A percentile compares a stretch with the other conserved stretches of the same genome.
These are phyloP conservation scores for Marsdenia floribunda DNA, from an alignment of 257 asterid species.

Conservation along the genomic window DNA sequence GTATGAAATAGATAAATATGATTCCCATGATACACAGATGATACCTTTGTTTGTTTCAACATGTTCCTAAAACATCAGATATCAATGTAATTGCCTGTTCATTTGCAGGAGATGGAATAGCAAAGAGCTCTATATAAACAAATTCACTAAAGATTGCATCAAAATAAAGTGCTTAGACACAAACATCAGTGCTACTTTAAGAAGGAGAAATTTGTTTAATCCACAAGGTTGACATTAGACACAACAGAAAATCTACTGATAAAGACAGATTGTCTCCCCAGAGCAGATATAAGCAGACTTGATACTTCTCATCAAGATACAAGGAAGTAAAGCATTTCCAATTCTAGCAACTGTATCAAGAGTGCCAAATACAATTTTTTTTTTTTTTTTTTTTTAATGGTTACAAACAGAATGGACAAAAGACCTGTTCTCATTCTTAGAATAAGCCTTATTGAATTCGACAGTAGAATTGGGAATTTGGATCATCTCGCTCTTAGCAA, in stretches of 20 bases:
- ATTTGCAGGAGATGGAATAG: constrained; percentile 45
- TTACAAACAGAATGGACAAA: constrained; percentile 66
- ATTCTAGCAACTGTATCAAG: constrained; percentile 33
- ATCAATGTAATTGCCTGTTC: constrained; percentile 66
- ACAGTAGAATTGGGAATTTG: constrained; percentile 60
- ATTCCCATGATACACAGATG: constrained; percentile 46
- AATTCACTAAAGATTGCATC: constrained; percentile 35
- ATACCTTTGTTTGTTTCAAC: constrained; percentile 66
- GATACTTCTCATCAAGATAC: constrained; percentile 29
- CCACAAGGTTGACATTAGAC: constrained; percentile 19
- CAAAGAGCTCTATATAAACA: constrained; percentile 39
- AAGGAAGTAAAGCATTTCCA: constrained; percentile 31
- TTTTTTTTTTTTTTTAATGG: constrained; percentile 47
- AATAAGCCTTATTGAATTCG: constrained; percentile 62
- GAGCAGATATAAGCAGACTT: constrained; percentile 21
- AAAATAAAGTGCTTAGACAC: constrained; percentile 12
- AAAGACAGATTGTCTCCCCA: constrained; percentile 27
- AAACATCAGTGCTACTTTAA: too few species aligned
- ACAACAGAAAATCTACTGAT: constrained; percentile 24
- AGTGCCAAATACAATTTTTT: constrained; percentile 37
- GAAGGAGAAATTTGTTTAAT: background rate
- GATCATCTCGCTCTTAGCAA: constrained; percentile 74
- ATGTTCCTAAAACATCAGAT: constrained; percentile 59
- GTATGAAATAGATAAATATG: constrained; percentile 22
- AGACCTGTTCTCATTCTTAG: constrained; percentile 98